Percentiles rank a stretch among this genome's conserved stretches.
Conservation (phyloP, 2,329 filamentous ascomycete genomes). For the Aspergillus luchuensis region DNA sequence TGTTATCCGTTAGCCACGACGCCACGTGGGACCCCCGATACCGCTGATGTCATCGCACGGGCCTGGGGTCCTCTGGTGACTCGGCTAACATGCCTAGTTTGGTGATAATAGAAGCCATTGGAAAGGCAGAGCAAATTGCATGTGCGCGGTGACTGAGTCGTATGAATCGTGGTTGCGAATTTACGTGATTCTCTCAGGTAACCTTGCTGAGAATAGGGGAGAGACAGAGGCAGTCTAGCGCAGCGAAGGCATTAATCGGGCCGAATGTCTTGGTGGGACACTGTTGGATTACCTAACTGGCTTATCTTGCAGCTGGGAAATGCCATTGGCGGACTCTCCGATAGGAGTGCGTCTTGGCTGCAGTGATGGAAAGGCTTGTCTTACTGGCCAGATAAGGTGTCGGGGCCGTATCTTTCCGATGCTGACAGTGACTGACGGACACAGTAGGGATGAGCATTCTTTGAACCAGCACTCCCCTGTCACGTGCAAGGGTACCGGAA, state of each 20-base stretch:
- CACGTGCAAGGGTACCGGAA: not conserved
- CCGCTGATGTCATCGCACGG: not conserved
- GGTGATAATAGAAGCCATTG: not conserved
- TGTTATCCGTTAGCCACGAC: not conserved
- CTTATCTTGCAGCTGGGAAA: not conserved
- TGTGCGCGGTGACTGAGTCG: not conserved
- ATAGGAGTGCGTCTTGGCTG: not conserved
- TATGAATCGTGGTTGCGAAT: too few species aligned
- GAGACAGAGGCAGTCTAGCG: not conserved
- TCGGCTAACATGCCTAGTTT: not conserved
- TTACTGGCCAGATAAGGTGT: not conserved
- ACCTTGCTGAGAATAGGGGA: not conserved
- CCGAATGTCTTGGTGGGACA: not conserved
- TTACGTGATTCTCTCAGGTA: not conserved
- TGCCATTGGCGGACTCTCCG: not conserved
- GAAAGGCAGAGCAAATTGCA: not conserved
- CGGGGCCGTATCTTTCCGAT: not conserved
- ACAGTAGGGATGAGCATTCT: too few species aligned
- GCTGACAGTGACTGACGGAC: too few species aligned
- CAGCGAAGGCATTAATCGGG: too few species aligned
- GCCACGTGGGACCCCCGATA: slow-evolving; percentile 1
- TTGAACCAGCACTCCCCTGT: not conserved
- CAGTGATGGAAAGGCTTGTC: slow-evolving; percentile 1
- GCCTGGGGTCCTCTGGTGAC: too few species aligned
- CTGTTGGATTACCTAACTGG: not conserved